Conservation (phyloP, 805 yeast genomes). For the Candida andamanensis region DNA sequence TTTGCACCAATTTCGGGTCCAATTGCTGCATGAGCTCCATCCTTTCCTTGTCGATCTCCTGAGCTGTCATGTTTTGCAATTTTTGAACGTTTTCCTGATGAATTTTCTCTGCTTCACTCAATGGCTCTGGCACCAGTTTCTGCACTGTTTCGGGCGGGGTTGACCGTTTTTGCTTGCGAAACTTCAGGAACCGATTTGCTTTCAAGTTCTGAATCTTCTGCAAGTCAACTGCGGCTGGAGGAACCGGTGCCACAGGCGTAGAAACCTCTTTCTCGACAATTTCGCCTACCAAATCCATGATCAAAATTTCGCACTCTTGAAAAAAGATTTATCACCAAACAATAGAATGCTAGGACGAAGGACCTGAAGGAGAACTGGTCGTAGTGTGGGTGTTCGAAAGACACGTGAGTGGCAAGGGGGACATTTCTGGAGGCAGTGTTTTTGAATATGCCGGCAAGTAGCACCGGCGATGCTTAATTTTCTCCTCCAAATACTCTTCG, state of each 20-base stretch:
- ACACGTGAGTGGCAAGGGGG: too few species aligned
- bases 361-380: too few species aligned
- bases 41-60: conserved; percentile 59
- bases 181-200: conserved; percentile 43
- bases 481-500: conserved; percentile 8
- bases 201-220: conserved; percentile 14
- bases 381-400: too few species aligned
- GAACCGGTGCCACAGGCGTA: conserved; percentile 29
- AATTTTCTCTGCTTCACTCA: conserved; percentile 65
- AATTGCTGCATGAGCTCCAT: conserved; percentile 61
- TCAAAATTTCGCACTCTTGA: too few species aligned
- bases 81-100: conserved; percentile 69
- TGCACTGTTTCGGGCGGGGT: not conserved
- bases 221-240: conserved; percentile 10
- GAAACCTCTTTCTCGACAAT: conserved; percentile 57
- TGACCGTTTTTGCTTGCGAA: too few species aligned
- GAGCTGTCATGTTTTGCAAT: conserved; percentile 56
- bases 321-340: too few species aligned
- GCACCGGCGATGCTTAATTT: conserved; percentile 13
- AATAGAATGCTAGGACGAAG: too few species aligned
- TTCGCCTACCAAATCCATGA: conserved; percentile 68
- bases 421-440: too few species aligned
- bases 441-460: conserved; percentile 13
- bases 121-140: conserved; percentile 13
- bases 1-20: conserved; percentile 63